A percentile compares a stretch with the other conserved stretches of the same genome.
Conservation (phyloP, 345 rosid species). For the Viola odorata region DNA sequence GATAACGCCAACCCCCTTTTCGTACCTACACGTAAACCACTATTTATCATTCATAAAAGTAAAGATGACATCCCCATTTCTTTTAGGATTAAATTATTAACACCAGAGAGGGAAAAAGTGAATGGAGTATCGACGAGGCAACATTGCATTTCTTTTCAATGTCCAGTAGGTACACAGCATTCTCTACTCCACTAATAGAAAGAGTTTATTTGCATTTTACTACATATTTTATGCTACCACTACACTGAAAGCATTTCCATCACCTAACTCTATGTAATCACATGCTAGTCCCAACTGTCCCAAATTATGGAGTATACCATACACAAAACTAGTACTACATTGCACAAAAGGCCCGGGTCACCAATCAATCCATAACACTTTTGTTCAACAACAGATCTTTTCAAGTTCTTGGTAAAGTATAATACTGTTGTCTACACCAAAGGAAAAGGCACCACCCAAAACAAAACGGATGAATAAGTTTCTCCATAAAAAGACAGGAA, state of each 20-base stretch:
- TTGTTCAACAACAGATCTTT: too few species aligned
- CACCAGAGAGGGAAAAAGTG: too few species aligned
- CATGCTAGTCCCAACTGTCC: background rate
- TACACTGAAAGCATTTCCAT: background rate
- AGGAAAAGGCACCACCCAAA: too few species aligned
- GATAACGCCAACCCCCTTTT: conserved; percentile 98
- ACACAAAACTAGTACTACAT: background rate
- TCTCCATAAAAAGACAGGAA: too few species aligned
- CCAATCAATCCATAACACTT: too few species aligned
- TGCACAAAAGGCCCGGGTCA: too few species aligned
- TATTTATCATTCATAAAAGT: background rate
- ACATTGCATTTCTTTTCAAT: background rate
- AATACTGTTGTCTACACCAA: too few species aligned
- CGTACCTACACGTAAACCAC: conserved; percentile 46
- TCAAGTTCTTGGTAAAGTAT: too few species aligned
- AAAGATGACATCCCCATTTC: too few species aligned
- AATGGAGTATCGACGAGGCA: background rate
- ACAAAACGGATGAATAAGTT: too few species aligned
- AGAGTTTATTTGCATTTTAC: background rate
- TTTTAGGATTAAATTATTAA: background rate
- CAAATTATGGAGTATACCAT: background rate
- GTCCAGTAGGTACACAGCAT: background rate
- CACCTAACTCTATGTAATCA: background rate
- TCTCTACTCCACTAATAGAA: background rate
- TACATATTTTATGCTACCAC: background rate